A percentile compares a stretch with the other conserved stretches of the same genome.
phyloP scores from a whole-genome alignment of 805 yeast genomes.

The Candida quercuum region DNA sequence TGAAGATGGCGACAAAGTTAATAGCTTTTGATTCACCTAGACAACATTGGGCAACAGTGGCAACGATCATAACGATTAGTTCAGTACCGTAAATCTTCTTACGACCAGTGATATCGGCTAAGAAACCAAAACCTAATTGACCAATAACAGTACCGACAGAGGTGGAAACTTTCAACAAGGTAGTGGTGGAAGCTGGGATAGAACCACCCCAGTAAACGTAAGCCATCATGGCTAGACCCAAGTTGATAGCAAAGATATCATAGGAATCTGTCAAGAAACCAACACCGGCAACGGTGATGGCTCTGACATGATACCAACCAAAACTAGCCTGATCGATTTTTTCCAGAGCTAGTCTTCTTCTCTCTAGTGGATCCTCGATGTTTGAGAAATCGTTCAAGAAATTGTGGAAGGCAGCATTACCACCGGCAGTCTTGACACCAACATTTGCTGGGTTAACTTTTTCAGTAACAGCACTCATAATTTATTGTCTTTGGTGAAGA shows the following conservation, averaged over 20 bases:
- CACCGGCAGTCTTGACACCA: conserved; percentile 50
- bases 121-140: conserved; percentile 76
- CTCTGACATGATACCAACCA: conserved; percentile 80
- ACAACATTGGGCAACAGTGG: conserved; percentile 73
- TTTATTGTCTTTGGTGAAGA: neutral
- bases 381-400: conserved; percentile 75
- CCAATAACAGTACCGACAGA: conserved; percentile 94
- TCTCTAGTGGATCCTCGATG: conserved; percentile 77
- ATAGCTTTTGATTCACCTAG: conserved; percentile 69
- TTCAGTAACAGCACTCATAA: conserved; percentile 9
- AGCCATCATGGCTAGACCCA: conserved; percentile 74
- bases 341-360: conserved; percentile 81
- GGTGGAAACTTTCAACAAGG: conserved; percentile 80
- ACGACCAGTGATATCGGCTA: conserved; percentile 82
- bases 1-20: conserved; percentile 65
- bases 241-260: conserved; percentile 85
- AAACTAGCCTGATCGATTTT: conserved; percentile 75
- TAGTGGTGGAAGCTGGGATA: conserved; percentile 67
- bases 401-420: conserved; percentile 84
- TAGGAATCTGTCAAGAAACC: conserved; percentile 93
- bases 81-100: conserved; percentile 85
- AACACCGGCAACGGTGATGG: conserved; percentile 84
- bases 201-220: conserved; percentile 65
- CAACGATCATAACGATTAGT: conserved; percentile 75
- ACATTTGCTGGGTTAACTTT: conserved; percentile 21